phyloP scores from a whole-genome alignment of 306 rosid genomes.

The Hippophae tibetana region DNA sequence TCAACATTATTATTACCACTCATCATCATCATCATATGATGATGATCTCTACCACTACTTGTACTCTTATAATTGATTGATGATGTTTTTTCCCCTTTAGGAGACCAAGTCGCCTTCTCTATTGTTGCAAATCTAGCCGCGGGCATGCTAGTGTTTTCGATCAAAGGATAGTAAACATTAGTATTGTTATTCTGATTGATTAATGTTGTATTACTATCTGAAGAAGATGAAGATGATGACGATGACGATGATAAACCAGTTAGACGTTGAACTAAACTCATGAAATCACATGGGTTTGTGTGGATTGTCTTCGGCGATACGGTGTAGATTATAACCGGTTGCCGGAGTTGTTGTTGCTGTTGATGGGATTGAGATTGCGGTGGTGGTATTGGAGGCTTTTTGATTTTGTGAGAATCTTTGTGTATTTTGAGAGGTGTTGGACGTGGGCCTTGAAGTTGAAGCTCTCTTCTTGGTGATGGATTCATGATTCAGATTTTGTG shows the following conservation, averaged over 20 bases:
- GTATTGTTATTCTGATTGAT: too few species aligned
- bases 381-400: constrained; percentile 56
- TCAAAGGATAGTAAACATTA: too few species aligned
- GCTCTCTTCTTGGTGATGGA: constrained; percentile 53
- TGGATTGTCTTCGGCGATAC: constrained; percentile 75
- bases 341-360: constrained; percentile 28
- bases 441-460: constrained; percentile 74
- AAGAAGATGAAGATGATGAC: constrained; percentile 5
- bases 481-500: constrained; percentile 7
- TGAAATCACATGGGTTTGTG: constrained; percentile 69
- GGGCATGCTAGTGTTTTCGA: too few species aligned
- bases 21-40: constrained; percentile 11
- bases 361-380: background rate
- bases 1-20: too few species aligned
- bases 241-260: constrained; percentile 38
- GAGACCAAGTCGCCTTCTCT: constrained; percentile 42
- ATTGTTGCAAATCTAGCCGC: constrained; percentile 28
- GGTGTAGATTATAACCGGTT: constrained; percentile 65
- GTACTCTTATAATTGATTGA: too few species aligned
- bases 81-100: constrained; percentile 7
- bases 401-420: constrained; percentile 71
- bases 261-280: constrained; percentile 78
- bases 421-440: constrained; percentile 57
- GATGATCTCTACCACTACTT: constrained; percentile 10
- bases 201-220: background rate